These are phyloP conservation scores for Pyracantha coccinea DNA, from an alignment of 331 rosid genomes.

Conservation along the genomic window DNA sequence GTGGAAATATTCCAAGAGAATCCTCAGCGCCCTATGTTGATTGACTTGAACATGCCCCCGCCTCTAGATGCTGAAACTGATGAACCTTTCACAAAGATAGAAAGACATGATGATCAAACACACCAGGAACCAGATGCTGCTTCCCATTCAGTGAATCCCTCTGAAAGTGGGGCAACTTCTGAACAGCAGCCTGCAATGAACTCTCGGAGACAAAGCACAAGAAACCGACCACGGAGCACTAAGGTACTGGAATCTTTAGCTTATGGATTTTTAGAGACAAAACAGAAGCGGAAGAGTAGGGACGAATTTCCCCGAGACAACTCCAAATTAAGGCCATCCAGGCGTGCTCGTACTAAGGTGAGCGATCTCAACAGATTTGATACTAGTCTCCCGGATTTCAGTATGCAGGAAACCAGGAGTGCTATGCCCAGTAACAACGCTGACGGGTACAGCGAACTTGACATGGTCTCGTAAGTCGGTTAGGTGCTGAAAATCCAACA, in stretches of 20 bases:
- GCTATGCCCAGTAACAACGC: constrained; percentile 19
- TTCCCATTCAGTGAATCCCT: constrained; percentile 18
- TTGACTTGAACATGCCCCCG: constrained; percentile 69
- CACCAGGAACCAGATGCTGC: constrained; percentile 26
- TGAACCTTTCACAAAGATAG: constrained; percentile 27
- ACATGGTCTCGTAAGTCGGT: constrained; percentile 5
- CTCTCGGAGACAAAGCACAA: constrained; percentile 62
- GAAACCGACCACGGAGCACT: constrained; percentile 76
- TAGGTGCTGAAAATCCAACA: not conserved
- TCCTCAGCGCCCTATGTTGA: constrained; percentile 31
- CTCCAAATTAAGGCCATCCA: constrained; percentile 25
- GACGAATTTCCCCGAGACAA: constrained; percentile 29
- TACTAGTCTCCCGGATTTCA: constrained; percentile 25
- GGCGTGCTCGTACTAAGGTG: constrained; percentile 35
- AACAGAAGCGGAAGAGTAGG: constrained; percentile 64
- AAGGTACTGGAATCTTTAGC: constrained; percentile 88
- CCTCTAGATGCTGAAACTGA: constrained; percentile 48
- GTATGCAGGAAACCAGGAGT: constrained; percentile 28
- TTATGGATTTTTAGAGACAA: constrained; percentile 69
- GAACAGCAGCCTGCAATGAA: constrained; percentile 38
- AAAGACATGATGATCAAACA: constrained; percentile 20
- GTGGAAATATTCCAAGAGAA: constrained; percentile 36
- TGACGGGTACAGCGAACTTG: constrained; percentile 33
- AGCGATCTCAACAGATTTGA: constrained; percentile 29
- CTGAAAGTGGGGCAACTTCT: constrained; percentile 19